Base-by-base conservation (phyloP, 176 grass and related monocot genomes). In the Zizania latifolia region DNA sequence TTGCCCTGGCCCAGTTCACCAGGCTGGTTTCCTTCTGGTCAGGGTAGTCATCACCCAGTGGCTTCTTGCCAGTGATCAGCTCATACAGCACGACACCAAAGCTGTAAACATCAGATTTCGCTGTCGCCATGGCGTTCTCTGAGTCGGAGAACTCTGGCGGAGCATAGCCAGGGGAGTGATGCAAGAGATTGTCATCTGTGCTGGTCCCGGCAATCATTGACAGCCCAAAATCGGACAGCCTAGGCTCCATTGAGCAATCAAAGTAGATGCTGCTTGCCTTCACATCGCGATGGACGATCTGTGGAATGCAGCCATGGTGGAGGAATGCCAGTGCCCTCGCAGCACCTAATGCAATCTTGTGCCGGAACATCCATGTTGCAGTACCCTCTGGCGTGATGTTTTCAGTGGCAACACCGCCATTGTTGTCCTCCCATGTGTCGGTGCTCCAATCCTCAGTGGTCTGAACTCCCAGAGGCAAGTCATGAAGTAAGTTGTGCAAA, bases 191-290 rank as follows among this genome's bases (percentile, higher is more conserved):
- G 15, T 59, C 80, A 11, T 85, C 82, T 0, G 59, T 33, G 44
- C 62, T 74, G 32, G 84, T 92, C 64, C 86, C 78, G 0, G 86
- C 81, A 2, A 99, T 72, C 68, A 84, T 82, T 17, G 95, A 92
- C 39, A 99, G 34, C 41, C 95, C 95, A 7, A 99, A 99, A 86
- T 92, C 91, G 0, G 95, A 83, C 43, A 99, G 28, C 59, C 89
- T 89, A 15, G 91, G 89, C 73, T 99, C 95, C 91, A 99, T 84
- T n/a, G 84, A 23, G 0, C 79, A 91, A 65, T 99, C 89, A 0
- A 99, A 89, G 64, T 92, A 99, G 74, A 99, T 88, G 86, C 89
- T 94, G 68, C 89, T 99, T 16, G 95, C 89, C 73, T 94, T 99
- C 66, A 99, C 95, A 32, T 99, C 84, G 24, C 91, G 79, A 64